These are phyloP conservation scores for Pochonia chlamydosporia DNA, from an alignment of 2,329 filamentous ascomycete species.

Conservation along the genomic window DNA sequence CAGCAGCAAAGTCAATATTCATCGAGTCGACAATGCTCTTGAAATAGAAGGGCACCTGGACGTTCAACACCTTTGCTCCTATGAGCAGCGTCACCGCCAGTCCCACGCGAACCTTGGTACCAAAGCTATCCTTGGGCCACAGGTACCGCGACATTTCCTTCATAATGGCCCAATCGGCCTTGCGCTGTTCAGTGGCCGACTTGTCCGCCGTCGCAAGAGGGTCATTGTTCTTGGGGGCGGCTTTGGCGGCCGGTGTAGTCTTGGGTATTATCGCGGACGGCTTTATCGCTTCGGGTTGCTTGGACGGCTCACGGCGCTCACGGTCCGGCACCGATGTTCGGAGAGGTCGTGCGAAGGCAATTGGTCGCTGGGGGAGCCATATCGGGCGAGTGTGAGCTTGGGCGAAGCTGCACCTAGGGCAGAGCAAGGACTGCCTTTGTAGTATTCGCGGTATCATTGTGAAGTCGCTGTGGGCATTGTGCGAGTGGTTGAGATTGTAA, in stretches of 20 bases:
- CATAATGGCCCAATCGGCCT: slow-evolving; percentile 97
- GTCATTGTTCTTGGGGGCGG: slow-evolving; percentile 19
- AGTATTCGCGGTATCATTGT: slow-evolving; percentile 32
- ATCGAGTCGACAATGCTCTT: slow-evolving; percentile 96
- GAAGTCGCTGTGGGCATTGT: slow-evolving; percentile 1
- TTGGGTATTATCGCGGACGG: slow-evolving; percentile 5
- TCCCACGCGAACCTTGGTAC: slow-evolving; percentile 76
- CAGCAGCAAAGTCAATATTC: slow-evolving; percentile 86
- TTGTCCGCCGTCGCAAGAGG: slow-evolving; percentile 29
- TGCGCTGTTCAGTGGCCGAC: slow-evolving; percentile 80
- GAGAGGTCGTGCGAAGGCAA: slow-evolving; percentile 20
- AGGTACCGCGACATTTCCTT: slow-evolving; percentile 95
- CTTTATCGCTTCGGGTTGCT: slow-evolving; percentile 7
- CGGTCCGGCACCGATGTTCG: slow-evolving; percentile 26
- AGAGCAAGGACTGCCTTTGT: slow-evolving; percentile 25
- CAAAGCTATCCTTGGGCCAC: slow-evolving; percentile 78
- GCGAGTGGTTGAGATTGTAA: neutral
- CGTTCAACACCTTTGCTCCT: slow-evolving; percentile 90
- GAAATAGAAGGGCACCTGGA: slow-evolving; percentile 98
- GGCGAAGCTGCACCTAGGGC: slow-evolving; percentile 22
- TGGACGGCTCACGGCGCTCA: slow-evolving; percentile 21
- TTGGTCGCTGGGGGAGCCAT: slow-evolving; percentile 22
- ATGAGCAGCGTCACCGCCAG: slow-evolving; percentile 79
- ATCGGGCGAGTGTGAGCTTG: slow-evolving; percentile 19
- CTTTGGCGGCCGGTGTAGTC: slow-evolving; percentile 8